These are phyloP conservation scores for Ganoderma leucocontextum DNA, from an alignment of 1,284 basidiomycete genomes.

Conservation along the genomic window DNA sequence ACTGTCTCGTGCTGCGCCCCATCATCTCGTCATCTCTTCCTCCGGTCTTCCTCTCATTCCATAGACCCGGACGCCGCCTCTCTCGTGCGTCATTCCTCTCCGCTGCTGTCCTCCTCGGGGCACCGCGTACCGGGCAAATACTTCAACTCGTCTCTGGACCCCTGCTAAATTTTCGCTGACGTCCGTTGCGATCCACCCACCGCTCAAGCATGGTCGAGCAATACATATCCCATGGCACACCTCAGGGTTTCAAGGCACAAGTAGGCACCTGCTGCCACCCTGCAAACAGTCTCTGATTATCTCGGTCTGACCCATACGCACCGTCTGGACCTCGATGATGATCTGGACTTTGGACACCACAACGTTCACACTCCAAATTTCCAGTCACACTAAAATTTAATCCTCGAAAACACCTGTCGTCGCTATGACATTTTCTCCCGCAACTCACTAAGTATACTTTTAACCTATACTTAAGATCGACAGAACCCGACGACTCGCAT, in stretches of 20 bases:
- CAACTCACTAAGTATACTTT: neutral
- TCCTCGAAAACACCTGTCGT: neutral
- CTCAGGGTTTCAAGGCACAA: conserved; percentile 6
- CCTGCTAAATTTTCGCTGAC: conserved; percentile 3
- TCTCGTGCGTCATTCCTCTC: conserved; percentile 2
- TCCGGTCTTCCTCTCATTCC: neutral
- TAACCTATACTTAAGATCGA: neutral
- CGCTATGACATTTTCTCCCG: neutral
- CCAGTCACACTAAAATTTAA: neutral
- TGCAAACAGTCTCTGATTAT: neutral
- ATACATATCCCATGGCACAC: neutral
- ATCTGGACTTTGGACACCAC: neutral
- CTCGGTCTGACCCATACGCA: neutral
- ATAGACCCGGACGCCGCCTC: neutral
- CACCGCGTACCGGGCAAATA: neutral
- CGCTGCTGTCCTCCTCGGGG: neutral
- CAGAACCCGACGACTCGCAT: neutral
- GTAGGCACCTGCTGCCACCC: neutral
- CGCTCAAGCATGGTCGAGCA: neutral
- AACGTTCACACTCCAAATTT: neutral
- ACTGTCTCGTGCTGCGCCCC: neutral
- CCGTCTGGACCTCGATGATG: neutral
- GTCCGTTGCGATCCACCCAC: neutral
- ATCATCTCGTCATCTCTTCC: neutral
- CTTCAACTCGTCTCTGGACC: neutral